Conservation (phyloP, 139 green algal species). For the Coccomyxa sp. region DNA sequence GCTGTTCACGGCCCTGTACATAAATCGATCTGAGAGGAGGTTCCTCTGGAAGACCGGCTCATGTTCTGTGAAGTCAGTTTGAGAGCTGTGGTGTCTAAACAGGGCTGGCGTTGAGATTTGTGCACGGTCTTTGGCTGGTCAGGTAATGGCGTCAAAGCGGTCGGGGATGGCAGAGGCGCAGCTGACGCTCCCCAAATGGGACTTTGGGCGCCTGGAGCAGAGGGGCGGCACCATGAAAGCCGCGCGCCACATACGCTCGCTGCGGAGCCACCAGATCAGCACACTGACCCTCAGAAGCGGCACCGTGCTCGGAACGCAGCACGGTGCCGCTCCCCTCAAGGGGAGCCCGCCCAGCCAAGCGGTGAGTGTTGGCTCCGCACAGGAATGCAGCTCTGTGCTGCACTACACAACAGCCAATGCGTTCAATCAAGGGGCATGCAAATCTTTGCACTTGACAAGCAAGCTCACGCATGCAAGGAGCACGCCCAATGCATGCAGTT, state of each 20-base stretch:
- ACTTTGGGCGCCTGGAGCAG: neutral
- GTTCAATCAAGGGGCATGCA: neutral
- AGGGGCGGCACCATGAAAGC: neutral
- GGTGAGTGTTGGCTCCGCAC: neutral
- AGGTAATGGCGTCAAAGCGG: neutral
- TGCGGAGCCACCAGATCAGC: constrained; percentile 1
- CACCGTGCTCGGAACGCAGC: neutral
- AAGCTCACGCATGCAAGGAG: neutral
- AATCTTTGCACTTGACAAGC: neutral
- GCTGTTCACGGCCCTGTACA: no score
- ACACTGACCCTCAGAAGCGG: neutral
- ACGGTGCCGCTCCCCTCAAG: no score
- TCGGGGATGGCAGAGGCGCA: neutral
- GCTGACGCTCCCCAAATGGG: neutral
- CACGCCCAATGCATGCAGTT: no score
- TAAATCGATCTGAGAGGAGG: no score
- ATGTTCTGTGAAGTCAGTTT: no score
- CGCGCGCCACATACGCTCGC: neutral
- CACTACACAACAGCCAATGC: neutral
- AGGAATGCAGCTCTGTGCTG: neutral
- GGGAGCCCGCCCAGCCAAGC: neutral
- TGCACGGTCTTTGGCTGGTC: neutral
- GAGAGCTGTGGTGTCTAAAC: neutral
- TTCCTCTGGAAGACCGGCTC: no score
- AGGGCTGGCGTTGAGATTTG: neutral